Conservation (phyloP, 1,284 basidiomycete species). For the Cronartium ribicola region DNA sequence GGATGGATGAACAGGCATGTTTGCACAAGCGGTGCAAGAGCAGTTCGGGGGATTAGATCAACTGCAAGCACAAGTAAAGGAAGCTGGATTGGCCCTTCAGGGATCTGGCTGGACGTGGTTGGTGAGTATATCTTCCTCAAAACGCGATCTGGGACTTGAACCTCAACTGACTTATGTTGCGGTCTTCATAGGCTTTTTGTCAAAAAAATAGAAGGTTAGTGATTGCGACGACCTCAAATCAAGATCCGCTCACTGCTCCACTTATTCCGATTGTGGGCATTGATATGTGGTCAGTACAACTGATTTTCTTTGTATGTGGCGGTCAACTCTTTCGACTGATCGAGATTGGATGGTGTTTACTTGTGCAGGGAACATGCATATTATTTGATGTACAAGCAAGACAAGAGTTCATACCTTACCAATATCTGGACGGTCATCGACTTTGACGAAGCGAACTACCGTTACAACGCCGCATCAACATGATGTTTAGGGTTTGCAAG, state of each 20-base stretch:
- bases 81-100: constrained; percentile 85
- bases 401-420: constrained; percentile 38
- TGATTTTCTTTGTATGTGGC: not conserved
- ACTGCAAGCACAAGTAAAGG: constrained; percentile 73
- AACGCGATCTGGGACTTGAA: not conserved
- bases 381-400: constrained; percentile 29
- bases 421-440: constrained; percentile 71
- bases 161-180: not conserved
- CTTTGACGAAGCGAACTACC: constrained; percentile 78
- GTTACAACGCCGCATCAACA: constrained; percentile 56
- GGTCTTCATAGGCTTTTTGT: constrained; percentile 62
- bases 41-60: constrained; percentile 79
- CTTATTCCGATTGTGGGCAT: constrained; percentile 89
- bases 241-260: constrained; percentile 76
- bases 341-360: not conserved
- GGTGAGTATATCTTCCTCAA: not conserved
- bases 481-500: too few species aligned
- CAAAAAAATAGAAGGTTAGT: constrained; percentile 69
- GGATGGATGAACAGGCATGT: constrained; percentile 57
- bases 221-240: constrained; percentile 84
- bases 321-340: not conserved
- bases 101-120: constrained; percentile 99
- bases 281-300: constrained; percentile 80
- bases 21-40: constrained; percentile 73
- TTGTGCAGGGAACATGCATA: constrained; percentile 34